Percentiles rank a stretch among this genome's conserved stretches.
Conservation (phyloP, 257 asterid genomes). For the Orobanche coerulescens region DNA sequence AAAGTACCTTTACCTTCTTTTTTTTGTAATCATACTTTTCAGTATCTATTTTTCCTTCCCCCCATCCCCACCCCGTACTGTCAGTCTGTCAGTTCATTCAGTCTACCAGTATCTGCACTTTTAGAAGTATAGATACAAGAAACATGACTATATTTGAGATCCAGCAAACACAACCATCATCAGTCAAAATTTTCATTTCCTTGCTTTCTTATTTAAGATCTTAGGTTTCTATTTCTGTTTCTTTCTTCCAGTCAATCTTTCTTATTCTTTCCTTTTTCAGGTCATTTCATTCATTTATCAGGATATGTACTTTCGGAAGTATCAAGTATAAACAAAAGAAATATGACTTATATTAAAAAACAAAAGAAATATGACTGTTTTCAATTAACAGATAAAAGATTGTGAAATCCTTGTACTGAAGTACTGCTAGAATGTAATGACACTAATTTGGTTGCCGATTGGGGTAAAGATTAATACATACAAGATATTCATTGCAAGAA, state of each 20-base stretch:
- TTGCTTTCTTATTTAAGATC: background rate
- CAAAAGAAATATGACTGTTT: background rate
- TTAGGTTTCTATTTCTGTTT: background rate
- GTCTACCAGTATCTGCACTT: too few species aligned
- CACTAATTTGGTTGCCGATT: background rate
- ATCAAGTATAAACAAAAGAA: background rate
- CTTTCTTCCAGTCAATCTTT: background rate
- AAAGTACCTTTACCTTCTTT: background rate
- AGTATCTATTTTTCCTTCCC: too few species aligned
- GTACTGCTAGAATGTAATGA: background rate
- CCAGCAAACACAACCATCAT: conserved; percentile 2
- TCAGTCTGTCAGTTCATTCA: too few species aligned
- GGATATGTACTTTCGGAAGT: conserved; percentile 7
- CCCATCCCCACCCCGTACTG: too few species aligned
- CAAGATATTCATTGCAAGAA: conserved; percentile 1
- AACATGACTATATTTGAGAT: background rate
- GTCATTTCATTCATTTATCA: conserved; percentile 10
- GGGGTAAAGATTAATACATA: background rate
- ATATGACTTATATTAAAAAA: background rate
- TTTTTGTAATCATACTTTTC: background rate
- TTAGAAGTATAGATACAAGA: background rate
- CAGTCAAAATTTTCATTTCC: background rate
- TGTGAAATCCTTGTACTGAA: background rate
- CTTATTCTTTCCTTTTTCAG: too few species aligned
- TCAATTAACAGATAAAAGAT: background rate